Percentiles rank a stretch among this genome's conserved stretches.
These are phyloP conservation scores for Centrapalus pauciflorus DNA, from an alignment of 129 eudicot genomes.

Conservation along the genomic window DNA sequence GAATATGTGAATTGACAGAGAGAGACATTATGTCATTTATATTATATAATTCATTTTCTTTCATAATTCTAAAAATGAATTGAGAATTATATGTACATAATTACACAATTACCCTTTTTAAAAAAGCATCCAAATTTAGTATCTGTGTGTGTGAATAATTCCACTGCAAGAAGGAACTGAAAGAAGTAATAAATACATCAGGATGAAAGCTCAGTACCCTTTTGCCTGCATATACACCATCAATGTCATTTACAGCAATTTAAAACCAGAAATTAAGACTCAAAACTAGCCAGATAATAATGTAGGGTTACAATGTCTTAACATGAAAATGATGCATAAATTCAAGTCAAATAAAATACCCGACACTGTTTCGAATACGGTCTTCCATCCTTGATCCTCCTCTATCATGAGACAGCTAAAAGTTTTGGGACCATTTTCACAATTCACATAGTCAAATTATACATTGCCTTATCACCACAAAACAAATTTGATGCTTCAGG, in stretches of 20 bases:
- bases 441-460: slow-evolving; percentile 18
- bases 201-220: slow-evolving; percentile 8
- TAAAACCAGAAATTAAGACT: slow-evolving; percentile 8
- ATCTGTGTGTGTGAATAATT: not conserved
- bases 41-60: not conserved
- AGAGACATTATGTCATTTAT: too few species aligned
- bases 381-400: not conserved
- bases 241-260: slow-evolving; percentile 20
- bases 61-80: not conserved
- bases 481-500: slow-evolving; percentile 22
- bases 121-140: not conserved
- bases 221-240: slow-evolving; percentile 14
- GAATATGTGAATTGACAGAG: too few species aligned
- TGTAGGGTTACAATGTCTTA: slow-evolving; percentile 16
- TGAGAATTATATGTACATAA: too few species aligned
- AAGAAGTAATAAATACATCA: slow-evolving; percentile 8
- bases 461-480: slow-evolving; percentile 25
- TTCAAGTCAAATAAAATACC: slow-evolving; percentile 9
- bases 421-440: slow-evolving; percentile 38
- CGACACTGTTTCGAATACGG: slow-evolving; percentile 7
- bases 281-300: not conserved
- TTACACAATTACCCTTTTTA: slow-evolving; percentile 14
- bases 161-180: not conserved
- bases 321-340: slow-evolving; percentile 9
- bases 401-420: slow-evolving; percentile 24